These are phyloP conservation scores for Akanthomyces uredinophilus DNA, from an alignment of 2,329 filamentous ascomycete species.

Conservation along the genomic window DNA sequence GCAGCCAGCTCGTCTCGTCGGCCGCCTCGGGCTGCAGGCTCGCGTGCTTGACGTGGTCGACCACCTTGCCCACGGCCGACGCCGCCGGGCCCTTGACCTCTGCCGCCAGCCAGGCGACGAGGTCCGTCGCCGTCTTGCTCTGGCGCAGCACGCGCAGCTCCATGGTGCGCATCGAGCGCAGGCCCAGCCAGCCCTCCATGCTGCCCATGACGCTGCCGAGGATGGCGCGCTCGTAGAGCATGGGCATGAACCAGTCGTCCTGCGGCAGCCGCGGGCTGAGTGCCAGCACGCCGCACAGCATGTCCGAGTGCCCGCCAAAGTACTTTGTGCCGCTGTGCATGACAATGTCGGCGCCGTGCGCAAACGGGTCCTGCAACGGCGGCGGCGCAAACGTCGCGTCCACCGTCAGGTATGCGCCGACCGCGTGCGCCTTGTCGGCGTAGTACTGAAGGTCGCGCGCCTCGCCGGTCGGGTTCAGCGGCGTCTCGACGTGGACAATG, in stretches of 20 bases:
- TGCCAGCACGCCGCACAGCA: slow-evolving; percentile 81
- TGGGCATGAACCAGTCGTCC: slow-evolving; percentile 51
- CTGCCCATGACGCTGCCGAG: slow-evolving; percentile 83
- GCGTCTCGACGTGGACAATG: slow-evolving; percentile 87
- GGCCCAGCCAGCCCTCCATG: slow-evolving; percentile 86
- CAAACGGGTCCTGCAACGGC: slow-evolving; percentile 80
- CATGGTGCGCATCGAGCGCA: slow-evolving; percentile 78
- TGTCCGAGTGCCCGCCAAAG: slow-evolving; percentile 88
- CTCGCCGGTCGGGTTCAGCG: slow-evolving; percentile 83
- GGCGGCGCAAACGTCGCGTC: slow-evolving; percentile 93
- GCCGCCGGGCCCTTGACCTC: slow-evolving; percentile 36
- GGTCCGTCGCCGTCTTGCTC: slow-evolving; percentile 59
- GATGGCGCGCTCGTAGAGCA: slow-evolving; percentile 66
- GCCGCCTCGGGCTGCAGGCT: slow-evolving; percentile 64
- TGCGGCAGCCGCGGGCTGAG: slow-evolving; percentile 43
- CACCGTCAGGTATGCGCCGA: slow-evolving; percentile 73
- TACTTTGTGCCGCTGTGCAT: slow-evolving; percentile 97
- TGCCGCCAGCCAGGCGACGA: slow-evolving; percentile 67
- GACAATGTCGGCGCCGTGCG: slow-evolving; percentile 73
- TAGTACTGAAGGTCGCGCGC: slow-evolving; percentile 69
- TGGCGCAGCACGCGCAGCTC: slow-evolving; percentile 77
- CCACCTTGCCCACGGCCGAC: slow-evolving; percentile 44
- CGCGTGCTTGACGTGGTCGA: slow-evolving; percentile 67
- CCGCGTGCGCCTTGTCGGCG: slow-evolving; percentile 64
- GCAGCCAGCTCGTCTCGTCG: slow-evolving; percentile 64